These are phyloP conservation scores for Xanthoconium stramineum DNA, from an alignment of 768 basidiomycete genomes.

Conservation along the genomic window DNA sequence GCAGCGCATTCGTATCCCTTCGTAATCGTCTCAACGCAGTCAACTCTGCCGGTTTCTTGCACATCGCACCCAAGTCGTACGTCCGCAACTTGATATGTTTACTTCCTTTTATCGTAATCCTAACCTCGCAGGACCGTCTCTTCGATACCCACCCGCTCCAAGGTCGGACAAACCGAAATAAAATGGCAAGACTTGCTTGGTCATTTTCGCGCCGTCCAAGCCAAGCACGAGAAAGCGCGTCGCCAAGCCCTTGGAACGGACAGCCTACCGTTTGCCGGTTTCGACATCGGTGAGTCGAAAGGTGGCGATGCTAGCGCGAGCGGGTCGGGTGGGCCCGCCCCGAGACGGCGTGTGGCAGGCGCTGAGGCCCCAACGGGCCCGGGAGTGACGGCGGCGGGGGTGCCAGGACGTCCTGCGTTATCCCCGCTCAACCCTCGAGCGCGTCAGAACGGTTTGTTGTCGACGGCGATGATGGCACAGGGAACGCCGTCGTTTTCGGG, in stretches of 20 bases:
- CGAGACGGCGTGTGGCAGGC: slow-evolving; percentile 65
- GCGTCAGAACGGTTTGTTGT: slow-evolving; percentile 44
- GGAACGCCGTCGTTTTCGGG: slow-evolving; percentile 30
- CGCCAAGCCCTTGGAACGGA: slow-evolving; percentile 73
- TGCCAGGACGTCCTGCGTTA: slow-evolving; percentile 40
- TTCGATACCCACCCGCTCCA: slow-evolving; percentile 60
- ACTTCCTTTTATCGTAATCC: slow-evolving; percentile 8
- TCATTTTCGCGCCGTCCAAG: slow-evolving; percentile 89
- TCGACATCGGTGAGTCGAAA: slow-evolving; percentile 35
- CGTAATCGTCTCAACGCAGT: slow-evolving; percentile 93
- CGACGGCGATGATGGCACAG: slow-evolving; percentile 37
- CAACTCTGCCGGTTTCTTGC: slow-evolving; percentile 90
- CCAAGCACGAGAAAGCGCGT: slow-evolving; percentile 88
- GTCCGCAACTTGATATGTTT: slow-evolving; percentile 20
- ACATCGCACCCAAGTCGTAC: slow-evolving; percentile 85
- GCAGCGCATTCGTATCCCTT: slow-evolving; percentile 91
- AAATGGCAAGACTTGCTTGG: slow-evolving; percentile 94
- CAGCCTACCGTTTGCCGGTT: slow-evolving; percentile 42
- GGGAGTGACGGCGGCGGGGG: slow-evolving; percentile 8
- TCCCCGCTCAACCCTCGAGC: slow-evolving; percentile 76
- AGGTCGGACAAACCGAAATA: slow-evolving; percentile 82
- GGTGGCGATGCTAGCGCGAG: neutral
- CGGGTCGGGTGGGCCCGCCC: slow-evolving; percentile 37
- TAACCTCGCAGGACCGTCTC: slow-evolving; percentile 30
- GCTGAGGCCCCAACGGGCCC: slow-evolving; percentile 32